Conservation (phyloP, 2,329 filamentous ascomycete genomes). For the Mycosphaerelloides madeirae region DNA sequence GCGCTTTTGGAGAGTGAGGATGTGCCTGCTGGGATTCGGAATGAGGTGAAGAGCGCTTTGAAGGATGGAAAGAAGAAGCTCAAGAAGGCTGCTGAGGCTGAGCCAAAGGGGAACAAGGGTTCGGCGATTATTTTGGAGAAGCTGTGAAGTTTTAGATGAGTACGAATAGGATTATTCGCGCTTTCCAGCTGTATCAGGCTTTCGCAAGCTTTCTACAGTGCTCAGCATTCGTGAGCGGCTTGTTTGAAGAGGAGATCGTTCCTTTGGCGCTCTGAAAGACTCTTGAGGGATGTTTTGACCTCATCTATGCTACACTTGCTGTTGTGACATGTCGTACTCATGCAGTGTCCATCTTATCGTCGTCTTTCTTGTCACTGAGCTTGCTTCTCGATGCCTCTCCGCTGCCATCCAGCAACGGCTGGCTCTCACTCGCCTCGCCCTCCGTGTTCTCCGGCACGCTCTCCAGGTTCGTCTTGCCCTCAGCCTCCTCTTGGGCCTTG, state of each 20-base stretch:
- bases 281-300: no score
- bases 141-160: slow-evolving; percentile 12
- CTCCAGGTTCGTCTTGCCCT: slow-evolving; percentile 71
- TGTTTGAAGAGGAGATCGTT: no score
- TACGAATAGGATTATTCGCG: no score
- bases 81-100: slow-evolving; percentile 57
- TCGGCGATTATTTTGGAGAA: slow-evolving; percentile 44
- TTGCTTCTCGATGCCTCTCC: slow-evolving; percentile 23
- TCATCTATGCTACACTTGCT: no score
- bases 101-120: slow-evolving; percentile 43
- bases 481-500: slow-evolving; percentile 61
- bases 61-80: slow-evolving; percentile 69
- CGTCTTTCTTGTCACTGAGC: slow-evolving; percentile 21
- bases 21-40: slow-evolving; percentile 59
- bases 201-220: no score
- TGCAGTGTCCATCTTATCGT: slow-evolving; percentile 32
- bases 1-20: slow-evolving; percentile 67
- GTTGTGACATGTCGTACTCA: slow-evolving; percentile 7
- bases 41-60: slow-evolving; percentile 64
- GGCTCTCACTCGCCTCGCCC: slow-evolving; percentile 55
- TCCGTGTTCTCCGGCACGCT: slow-evolving; percentile 64
- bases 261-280: no score
- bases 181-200: no score
- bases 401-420: slow-evolving; percentile 42
- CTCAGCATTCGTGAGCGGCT: no score